These are phyloP conservation scores for Ganoderma lucidum DNA, from an alignment of 1,284 basidiomycete genomes.

Conservation along the genomic window DNA sequence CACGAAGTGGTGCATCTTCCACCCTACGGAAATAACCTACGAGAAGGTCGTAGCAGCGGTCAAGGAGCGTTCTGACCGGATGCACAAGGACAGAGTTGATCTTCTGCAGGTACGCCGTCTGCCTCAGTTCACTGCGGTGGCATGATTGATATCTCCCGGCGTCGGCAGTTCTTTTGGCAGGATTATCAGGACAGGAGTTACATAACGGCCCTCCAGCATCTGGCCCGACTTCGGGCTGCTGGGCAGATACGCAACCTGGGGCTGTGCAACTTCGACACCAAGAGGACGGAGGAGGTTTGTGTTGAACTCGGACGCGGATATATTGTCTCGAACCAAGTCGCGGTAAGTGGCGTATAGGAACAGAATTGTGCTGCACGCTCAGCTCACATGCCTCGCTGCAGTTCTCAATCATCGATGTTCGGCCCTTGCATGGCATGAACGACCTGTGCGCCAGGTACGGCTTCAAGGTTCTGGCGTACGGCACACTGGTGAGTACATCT, in stretches of 20 bases:
- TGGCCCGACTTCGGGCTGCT: constrained; percentile 61
- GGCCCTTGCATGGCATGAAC: constrained; percentile 76
- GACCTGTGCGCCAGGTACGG: constrained; percentile 74
- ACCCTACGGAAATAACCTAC: constrained; percentile 54
- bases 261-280: constrained; percentile 80
- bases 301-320: constrained; percentile 66
- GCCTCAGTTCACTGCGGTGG: constrained; percentile 19
- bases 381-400: constrained; percentile 37
- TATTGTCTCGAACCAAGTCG: constrained; percentile 81
- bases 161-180: constrained; percentile 75
- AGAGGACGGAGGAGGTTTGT: constrained; percentile 78
- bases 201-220: constrained; percentile 61
- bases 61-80: constrained; percentile 64
- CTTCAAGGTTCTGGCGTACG: constrained; percentile 79
- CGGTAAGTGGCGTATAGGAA: neutral
- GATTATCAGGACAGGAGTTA: constrained; percentile 76
- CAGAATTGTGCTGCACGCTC: neutral
- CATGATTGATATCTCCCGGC: constrained; percentile 17
- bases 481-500: constrained; percentile 63
- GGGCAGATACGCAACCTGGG: constrained; percentile 72
- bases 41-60: constrained; percentile 64
- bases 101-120: constrained; percentile 62
- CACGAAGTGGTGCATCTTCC: constrained; percentile 84
- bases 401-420: constrained; percentile 82
- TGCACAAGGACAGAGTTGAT: constrained; percentile 59